Conservation (phyloP, 768 basidiomycete genomes). For the Coprinopsis sp. region DNA sequence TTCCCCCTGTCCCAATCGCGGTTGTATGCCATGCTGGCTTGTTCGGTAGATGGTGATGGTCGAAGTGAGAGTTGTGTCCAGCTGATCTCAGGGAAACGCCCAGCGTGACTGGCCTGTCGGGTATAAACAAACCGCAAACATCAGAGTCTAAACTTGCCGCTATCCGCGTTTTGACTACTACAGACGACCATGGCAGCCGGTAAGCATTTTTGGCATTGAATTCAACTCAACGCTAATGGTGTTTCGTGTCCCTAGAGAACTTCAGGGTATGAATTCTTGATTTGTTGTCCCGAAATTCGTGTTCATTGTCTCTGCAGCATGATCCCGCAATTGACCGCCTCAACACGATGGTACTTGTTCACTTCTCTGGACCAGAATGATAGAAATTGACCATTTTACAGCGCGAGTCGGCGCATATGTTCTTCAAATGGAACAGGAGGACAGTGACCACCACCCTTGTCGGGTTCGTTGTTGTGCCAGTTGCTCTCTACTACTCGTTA, state of each 20-base stretch:
- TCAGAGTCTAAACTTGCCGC: too few relatives aligned
- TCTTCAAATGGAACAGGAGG: constrained; percentile 74
- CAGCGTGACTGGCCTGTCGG: too few relatives aligned
- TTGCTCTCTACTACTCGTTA: constrained; percentile 46
- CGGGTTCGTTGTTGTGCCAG: constrained; percentile 65
- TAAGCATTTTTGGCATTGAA: constrained; percentile 18
- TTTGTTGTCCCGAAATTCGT: background rate
- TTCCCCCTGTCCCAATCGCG: constrained; percentile 88
- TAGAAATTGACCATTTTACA: constrained; percentile 24
- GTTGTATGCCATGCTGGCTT: constrained; percentile 59
- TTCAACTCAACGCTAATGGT: constrained; percentile 14
- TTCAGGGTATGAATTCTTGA: constrained; percentile 44
- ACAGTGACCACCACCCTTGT: constrained; percentile 58
- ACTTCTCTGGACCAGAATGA: constrained; percentile 3
- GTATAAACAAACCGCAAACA: too few relatives aligned
- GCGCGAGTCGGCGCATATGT: constrained; percentile 82
- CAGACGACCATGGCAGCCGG: constrained; percentile 55
- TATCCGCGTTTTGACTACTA: too few relatives aligned
- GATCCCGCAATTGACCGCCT: constrained; percentile 61
- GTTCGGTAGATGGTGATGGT: constrained; percentile 21
- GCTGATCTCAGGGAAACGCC: too few relatives aligned
- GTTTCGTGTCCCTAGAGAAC: constrained; percentile 43
- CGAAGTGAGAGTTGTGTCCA: constrained; percentile 27
- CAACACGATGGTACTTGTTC: constrained; percentile 41
- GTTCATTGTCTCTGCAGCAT: constrained; percentile 21